Conservation (phyloP, 2,329 filamentous ascomycete species). For the Nemania abortiva region DNA sequence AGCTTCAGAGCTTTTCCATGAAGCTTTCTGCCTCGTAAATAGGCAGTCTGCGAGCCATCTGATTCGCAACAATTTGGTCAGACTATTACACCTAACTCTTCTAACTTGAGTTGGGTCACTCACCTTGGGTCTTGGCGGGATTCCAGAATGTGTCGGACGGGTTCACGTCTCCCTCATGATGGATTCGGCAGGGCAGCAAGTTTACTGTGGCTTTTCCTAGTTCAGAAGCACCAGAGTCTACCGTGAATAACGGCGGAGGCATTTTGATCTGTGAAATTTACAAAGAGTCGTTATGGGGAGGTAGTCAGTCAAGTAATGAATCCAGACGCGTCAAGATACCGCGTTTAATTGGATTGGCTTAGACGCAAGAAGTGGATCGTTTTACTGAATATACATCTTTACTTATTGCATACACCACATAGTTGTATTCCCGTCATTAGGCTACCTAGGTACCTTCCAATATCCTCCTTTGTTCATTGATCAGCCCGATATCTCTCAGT, state of each 20-base stretch:
- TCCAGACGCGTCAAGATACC: conserved; percentile 26
- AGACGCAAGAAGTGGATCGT: not conserved
- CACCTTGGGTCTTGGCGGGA: conserved; percentile 63
- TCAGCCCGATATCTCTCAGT: no score
- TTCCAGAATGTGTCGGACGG: conserved; percentile 77
- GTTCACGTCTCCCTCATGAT: conserved; percentile 80
- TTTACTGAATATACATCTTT: not conserved
- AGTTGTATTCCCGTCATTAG: not conserved
- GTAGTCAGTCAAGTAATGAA: not conserved
- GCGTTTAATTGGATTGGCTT: conserved; percentile 20
- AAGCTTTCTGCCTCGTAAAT: conserved; percentile 85
- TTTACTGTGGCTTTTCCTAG: conserved; percentile 55
- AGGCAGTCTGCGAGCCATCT: conserved; percentile 69
- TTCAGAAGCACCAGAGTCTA: conserved; percentile 38
- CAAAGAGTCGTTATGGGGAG: not conserved
- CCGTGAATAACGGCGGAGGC: conserved; percentile 47
- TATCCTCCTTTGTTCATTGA: no score
- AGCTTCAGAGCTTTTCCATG: conserved; percentile 74
- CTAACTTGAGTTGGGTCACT: conserved; percentile 46
- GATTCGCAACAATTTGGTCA: conserved; percentile 20
- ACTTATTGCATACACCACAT: not conserved
- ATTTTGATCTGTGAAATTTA: conserved; percentile 37
- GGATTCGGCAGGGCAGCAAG: conserved; percentile 82
- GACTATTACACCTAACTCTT: not conserved
- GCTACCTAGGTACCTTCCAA: no score